These are phyloP conservation scores for Hortaea sp. DNA, from an alignment of 2,329 filamentous ascomycete species.

Conservation along the genomic window DNA sequence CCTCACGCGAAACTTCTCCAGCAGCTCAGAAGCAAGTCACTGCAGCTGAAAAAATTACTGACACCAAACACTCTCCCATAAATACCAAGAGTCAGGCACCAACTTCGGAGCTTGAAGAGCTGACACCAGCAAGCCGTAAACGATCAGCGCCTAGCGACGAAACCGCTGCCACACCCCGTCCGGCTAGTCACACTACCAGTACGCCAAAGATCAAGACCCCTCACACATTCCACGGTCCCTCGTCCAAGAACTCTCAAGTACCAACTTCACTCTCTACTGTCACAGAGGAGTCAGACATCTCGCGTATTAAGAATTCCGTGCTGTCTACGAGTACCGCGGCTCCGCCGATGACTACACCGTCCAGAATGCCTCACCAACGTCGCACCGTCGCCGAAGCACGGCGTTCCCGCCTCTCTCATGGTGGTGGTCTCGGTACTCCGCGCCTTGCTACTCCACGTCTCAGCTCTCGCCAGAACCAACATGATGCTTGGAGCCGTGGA, in stretches of 20 bases:
- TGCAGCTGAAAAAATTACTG: neutral
- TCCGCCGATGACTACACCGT: neutral
- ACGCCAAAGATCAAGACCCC: slow-evolving; percentile 6
- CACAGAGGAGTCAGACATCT: slow-evolving; percentile 1
- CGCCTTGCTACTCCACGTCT: neutral
- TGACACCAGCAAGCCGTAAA: neutral
- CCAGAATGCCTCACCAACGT: neutral
- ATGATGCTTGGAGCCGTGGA: neutral
- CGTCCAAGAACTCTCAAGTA: neutral
- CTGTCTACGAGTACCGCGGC: neutral
- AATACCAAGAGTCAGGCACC: neutral
- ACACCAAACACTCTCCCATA: neutral
- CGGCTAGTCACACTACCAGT: neutral
- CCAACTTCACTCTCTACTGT: neutral
- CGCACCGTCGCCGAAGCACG: slow-evolving; percentile 5
- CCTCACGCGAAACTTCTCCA: neutral
- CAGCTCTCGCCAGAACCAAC: slow-evolving; percentile 3
- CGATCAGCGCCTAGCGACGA: neutral
- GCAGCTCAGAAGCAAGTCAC: neutral
- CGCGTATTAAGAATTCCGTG: neutral
- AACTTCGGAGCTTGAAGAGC: neutral
- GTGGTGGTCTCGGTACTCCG: neutral
- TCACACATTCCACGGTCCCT: slow-evolving; percentile 2
- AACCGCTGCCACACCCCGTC: neutral
- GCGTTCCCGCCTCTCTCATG: neutral